These are phyloP conservation scores for Triticum urartu DNA, from an alignment of 176 grass and related monocot genomes.

Conservation along the genomic window DNA sequence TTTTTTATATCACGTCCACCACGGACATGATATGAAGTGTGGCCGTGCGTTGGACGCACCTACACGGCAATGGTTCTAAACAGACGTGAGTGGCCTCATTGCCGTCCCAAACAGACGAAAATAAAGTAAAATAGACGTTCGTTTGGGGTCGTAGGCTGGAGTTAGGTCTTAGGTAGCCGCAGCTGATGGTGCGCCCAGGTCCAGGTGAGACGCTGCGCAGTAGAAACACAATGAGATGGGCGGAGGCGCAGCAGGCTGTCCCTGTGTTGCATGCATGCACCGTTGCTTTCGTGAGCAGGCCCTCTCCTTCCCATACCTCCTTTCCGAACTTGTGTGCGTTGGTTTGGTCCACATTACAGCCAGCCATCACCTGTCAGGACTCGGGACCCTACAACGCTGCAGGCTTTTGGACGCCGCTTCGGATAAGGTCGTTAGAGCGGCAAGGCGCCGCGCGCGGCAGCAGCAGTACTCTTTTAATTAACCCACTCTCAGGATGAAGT, in stretches of 20 bases:
- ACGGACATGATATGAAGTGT: no score
- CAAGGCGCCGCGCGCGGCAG: neutral
- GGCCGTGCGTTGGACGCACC: no score
- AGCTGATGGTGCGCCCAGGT: no score
- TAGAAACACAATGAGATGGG: neutral
- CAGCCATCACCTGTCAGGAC: neutral
- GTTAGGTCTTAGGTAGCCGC: no score
- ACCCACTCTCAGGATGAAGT: no score
- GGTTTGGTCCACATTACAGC: neutral
- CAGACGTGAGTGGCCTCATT: no score
- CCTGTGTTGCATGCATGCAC: constrained; percentile 10
- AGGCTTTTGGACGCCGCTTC: constrained; percentile 34
- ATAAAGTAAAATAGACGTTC: no score
- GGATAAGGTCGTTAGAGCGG: neutral
- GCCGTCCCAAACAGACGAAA: no score
- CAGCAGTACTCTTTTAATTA: neutral
- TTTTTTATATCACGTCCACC: no score
- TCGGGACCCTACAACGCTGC: neutral
- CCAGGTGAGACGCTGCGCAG: no score
- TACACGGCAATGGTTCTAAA: no score
- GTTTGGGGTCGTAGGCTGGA: no score
- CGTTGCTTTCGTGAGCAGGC: constrained; percentile 35
- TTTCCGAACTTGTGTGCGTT: neutral
- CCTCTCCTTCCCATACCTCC: neutral
- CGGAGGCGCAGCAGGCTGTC: neutral